Evolutionary conservation across 768 basidiomycete species (phyloP), one percentile per base, ranked within the genome.

Genomic region (Trametes sanguinea): DNA sequence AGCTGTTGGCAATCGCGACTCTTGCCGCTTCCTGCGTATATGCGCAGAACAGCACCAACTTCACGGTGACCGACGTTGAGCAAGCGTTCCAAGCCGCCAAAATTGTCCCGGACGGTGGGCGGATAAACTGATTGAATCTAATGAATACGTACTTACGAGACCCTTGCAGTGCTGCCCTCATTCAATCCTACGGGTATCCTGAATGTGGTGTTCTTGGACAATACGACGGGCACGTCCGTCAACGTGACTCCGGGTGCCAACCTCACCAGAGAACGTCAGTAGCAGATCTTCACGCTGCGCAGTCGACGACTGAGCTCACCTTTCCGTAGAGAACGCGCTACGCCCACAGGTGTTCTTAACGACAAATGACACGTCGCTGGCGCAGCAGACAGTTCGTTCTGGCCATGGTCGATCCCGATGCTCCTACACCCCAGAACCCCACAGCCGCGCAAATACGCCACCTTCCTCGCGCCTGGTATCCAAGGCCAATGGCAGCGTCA

Each of bases 321-420:
- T 33, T 3, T 13, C 13, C 22, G 9, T 22, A 65, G 65, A 65
- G 29, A 65, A 48, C 14, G 57, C 61, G 29, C 47, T 62, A n/a
- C 60, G 57, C 17, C 65, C 65, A 22, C 57, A 43, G 16, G 52
- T 65, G 11, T 57, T 55, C 30, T 53, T 65, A 48, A 47, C 51
- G 0, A 48, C 51, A 1, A 60, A 62, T 16, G 48, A 51, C 27
- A 60, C 65, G 27, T 51, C 51, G 16, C 45, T 61, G 10, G 59
- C 32, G 7, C 29, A 43, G 43, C 62, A 68, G 48, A 68, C 65
- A n/a, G 4, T 75, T 73, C 54, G 70, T 74, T 37, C 60, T 75
- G 27, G 73, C 70, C 2, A 69, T 72, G 52, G 69, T 75, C n/a
- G 74, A 74, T 46, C 73, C 71, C 0, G 74, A 76, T 61, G 73